These are phyloP conservation scores for Penicillium soppii DNA, from an alignment of 495 filamentous ascomycete genomes.

Conservation along the genomic window DNA sequence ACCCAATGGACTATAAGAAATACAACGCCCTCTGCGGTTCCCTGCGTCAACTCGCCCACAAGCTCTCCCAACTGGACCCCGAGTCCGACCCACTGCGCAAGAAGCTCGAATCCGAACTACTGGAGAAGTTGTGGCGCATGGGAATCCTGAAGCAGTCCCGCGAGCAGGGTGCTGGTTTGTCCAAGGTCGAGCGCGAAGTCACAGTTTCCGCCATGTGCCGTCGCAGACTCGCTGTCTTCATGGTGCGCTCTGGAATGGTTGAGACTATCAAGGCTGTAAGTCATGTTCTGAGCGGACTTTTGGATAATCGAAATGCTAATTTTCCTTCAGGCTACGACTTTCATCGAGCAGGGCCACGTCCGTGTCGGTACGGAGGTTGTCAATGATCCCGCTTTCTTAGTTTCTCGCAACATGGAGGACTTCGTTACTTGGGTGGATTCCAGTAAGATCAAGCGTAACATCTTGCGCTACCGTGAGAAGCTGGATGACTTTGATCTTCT, in stretches of 20 bases:
- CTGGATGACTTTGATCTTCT: slow-evolving; percentile 95
- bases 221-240: slow-evolving; percentile 77
- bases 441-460: slow-evolving; percentile 94
- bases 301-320: slow-evolving; percentile 9
- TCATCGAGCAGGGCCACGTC: slow-evolving; percentile 95
- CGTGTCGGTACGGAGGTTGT: slow-evolving; percentile 89
- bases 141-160: slow-evolving; percentile 73
- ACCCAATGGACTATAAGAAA: slow-evolving; percentile 79
- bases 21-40: slow-evolving; percentile 88
- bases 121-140: slow-evolving; percentile 89
- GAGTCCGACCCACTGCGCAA: slow-evolving; percentile 71
- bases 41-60: slow-evolving; percentile 83
- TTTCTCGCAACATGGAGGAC: slow-evolving; percentile 81
- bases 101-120: slow-evolving; percentile 77
- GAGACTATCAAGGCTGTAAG: slow-evolving; percentile 70
- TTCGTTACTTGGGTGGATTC: slow-evolving; percentile 96
- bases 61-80: slow-evolving; percentile 72
- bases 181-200: slow-evolving; percentile 79
- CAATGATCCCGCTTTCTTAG: slow-evolving; percentile 65
- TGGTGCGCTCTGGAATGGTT: slow-evolving; percentile 85
- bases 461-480: slow-evolving; percentile 90
- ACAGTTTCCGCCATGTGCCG: slow-evolving; percentile 84
- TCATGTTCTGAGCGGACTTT: slow-evolving; percentile 11
- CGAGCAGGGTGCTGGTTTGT: slow-evolving; percentile 58
- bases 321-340: slow-evolving; percentile 59